Base-by-base conservation (phyloP, 2,329 filamentous ascomycete genomes). In the Penicillium sp. region DNA sequence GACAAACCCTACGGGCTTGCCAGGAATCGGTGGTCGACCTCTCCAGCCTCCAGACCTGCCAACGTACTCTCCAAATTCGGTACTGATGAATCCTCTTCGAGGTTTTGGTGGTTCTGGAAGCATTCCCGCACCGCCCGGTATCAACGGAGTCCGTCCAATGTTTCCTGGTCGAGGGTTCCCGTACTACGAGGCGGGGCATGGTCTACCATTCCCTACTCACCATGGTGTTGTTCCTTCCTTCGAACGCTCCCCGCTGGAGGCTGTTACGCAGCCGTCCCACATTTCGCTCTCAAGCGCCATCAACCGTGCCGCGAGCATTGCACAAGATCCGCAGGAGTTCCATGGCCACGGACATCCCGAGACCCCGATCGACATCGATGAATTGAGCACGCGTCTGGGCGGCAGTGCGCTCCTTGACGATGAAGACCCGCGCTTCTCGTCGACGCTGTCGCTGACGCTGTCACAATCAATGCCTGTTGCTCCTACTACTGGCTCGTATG, bases 211-310 rank as follows among this genome's bases (percentile, higher is more conserved):
- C 64, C 70, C 75, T 54, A 66, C 71, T 34, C 75, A 75, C 47
- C 84, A 76, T 47, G 76, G 84, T 20, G 20, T 2, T 35, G 81
- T 71, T 37, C 67, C 71, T 12, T 88, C 88, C 0, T 82, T 80
- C 61, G 83, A 85, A 53, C 81, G 82, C 63, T 80, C 82, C 20
- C 79, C 76, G 12, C 86, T 88, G 62, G 90, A 93, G 8, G 80
- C 81, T 15, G 78, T 82, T 28, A 75, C 81, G 11, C 81, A 86
- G 55, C 82, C 88, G 37, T 88, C 92, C 63, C 90, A 91, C 1
- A 94, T 96, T 61, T 85, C 89, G 48, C 86, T 92, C 55, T 94
- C 93, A 28, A 86, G 90, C 25, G 94, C 94, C 0, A 97, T 98
- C 63, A 91, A 94, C 63, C 86, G 92, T 37, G 94, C 95, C 0